A percentile compares a stretch with the other conserved stretches of the same genome.
These are phyloP conservation scores for Paragyromitra xinjiangensis DNA, from an alignment of 495 filamentous ascomycete species.

Conservation along the genomic window DNA sequence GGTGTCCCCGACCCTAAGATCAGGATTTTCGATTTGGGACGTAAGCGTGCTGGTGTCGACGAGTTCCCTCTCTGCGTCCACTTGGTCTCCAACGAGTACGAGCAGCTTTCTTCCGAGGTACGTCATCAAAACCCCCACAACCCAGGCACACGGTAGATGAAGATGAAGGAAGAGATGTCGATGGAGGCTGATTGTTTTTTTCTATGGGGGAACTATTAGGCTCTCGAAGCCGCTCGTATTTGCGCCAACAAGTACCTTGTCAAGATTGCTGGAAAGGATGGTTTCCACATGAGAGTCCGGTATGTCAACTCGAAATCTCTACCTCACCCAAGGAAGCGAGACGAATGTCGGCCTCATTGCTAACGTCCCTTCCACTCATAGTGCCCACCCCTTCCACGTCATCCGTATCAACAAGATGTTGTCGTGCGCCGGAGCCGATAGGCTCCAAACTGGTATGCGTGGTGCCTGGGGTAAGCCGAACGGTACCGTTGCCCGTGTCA, in stretches of 20 bases:
- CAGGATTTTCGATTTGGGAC: slow-evolving; percentile 98
- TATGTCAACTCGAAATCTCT: slow-evolving; percentile 31
- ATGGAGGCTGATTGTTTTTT: slow-evolving; percentile 25
- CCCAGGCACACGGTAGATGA: not conserved
- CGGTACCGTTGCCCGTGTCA: slow-evolving; percentile 96
- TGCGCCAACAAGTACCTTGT: slow-evolving; percentile 99
- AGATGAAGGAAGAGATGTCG: not conserved
- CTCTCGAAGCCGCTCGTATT: slow-evolving; percentile 98
- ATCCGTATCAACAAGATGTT: slow-evolving; percentile 99
- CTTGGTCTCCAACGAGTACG: slow-evolving; percentile 99
- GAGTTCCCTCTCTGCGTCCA: slow-evolving; percentile 98
- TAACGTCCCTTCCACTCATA: slow-evolving; percentile 22
- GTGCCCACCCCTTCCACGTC: slow-evolving; percentile 99
- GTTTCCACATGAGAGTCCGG: slow-evolving; percentile 95
- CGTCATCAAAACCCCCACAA: slow-evolving; percentile 10
- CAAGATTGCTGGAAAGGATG: slow-evolving; percentile 97
- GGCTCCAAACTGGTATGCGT: slow-evolving; percentile 99
- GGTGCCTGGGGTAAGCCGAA: slow-evolving; percentile 99
- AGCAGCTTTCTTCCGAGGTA: slow-evolving; percentile 93
- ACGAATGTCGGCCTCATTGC: not conserved
- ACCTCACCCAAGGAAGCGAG: not conserved
- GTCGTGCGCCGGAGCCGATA: slow-evolving; percentile 99
- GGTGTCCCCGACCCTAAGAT: slow-evolving; percentile 99
- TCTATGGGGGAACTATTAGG: slow-evolving; percentile 56
- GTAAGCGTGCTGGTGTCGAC: slow-evolving; percentile 97